A percentile compares a stretch with the other conserved stretches of the same genome.
Evolutionary conservation across 2,329 filamentous ascomycete genomes (phyloP).

Genomic region (Nothophoma quercina): DNA sequence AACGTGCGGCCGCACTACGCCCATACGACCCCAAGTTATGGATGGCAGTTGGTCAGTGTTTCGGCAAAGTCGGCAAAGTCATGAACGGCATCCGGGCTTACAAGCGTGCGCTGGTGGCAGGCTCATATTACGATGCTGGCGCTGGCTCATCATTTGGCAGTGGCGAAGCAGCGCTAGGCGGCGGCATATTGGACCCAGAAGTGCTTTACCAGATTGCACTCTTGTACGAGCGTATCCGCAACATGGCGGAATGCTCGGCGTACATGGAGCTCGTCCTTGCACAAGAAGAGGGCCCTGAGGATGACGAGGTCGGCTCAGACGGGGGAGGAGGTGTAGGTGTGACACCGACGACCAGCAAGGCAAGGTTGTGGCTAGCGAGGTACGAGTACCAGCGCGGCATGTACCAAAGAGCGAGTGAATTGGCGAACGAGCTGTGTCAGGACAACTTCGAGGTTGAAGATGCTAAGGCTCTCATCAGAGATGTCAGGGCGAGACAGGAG

Average conservation of each 20-base stretch:
- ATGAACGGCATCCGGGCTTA: conserved; percentile 94
- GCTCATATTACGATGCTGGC: conserved; percentile 81
- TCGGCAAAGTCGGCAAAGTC: conserved; percentile 85
- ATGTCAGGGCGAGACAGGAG: conserved; percentile 72
- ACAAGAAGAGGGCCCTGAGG: conserved; percentile 78
- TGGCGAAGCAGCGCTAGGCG: conserved; percentile 55
- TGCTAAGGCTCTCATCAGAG: conserved; percentile 88
- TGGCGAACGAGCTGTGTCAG: conserved; percentile 91
- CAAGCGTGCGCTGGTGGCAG: conserved; percentile 88
- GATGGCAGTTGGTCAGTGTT: conserved; percentile 92
- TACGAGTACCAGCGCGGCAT: conserved; percentile 80
- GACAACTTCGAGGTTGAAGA: conserved; percentile 83
- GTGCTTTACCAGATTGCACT: conserved; percentile 87
- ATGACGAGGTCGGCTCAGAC: conserved; percentile 47
- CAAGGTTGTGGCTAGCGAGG: conserved; percentile 90
- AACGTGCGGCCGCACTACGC: conserved; percentile 89
- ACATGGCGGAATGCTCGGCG: conserved; percentile 80
- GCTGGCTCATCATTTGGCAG: conserved; percentile 57
- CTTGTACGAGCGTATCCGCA: conserved; percentile 83
- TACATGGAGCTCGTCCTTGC: conserved; percentile 97
- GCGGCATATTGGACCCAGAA: conserved; percentile 81
- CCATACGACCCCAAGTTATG: conserved; percentile 99
- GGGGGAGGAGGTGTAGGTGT: conserved; percentile 75
- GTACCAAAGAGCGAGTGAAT: conserved; percentile 75
- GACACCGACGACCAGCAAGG: conserved; percentile 89